phyloP scores from a whole-genome alignment of 768 basidiomycete genomes.

The Mycena rebaudengoi region DNA sequence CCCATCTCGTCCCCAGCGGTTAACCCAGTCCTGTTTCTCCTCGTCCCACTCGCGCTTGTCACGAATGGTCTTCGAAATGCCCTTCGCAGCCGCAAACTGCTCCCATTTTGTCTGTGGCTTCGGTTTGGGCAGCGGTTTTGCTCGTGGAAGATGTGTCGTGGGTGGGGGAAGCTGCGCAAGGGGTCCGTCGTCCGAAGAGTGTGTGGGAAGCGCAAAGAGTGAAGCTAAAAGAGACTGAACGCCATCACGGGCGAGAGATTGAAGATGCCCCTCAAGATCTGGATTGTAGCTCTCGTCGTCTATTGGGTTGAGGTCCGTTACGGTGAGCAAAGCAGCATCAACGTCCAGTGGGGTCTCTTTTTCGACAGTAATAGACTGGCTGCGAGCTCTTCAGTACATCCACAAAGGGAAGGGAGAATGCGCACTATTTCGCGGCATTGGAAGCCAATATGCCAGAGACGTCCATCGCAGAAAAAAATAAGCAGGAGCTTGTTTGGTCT shows the following conservation, averaged over 20 bases:
- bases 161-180: slow-evolving; percentile 84
- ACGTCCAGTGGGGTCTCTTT: slow-evolving; percentile 83
- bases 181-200: slow-evolving; percentile 80
- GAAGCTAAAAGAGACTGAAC: slow-evolving; percentile 81
- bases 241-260: slow-evolving; percentile 80
- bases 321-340: slow-evolving; percentile 85
- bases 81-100: slow-evolving; percentile 92
- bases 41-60: slow-evolving; percentile 94
- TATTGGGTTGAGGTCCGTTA: slow-evolving; percentile 88
- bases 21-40: slow-evolving; percentile 91
- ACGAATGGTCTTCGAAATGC: slow-evolving; percentile 81
- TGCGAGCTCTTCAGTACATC: slow-evolving; percentile 35
- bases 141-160: slow-evolving; percentile 80
- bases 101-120: slow-evolving; percentile 98
- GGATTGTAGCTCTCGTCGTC: slow-evolving; percentile 83
- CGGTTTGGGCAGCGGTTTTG: slow-evolving; percentile 92
- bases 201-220: slow-evolving; percentile 85
- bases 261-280: slow-evolving; percentile 84
- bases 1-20: slow-evolving; percentile 88
- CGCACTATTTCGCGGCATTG: slow-evolving; percentile 77
- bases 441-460: slow-evolving; percentile 81
- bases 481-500: neutral
- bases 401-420: slow-evolving; percentile 8
- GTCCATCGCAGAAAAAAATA: slow-evolving; percentile 62
- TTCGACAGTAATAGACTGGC: slow-evolving; percentile 74